Evolutionary conservation across 116 monocot genomes (phyloP), one percentile per base, ranked within the genome.

Genomic region (Cymodocea nodosa): DNA sequence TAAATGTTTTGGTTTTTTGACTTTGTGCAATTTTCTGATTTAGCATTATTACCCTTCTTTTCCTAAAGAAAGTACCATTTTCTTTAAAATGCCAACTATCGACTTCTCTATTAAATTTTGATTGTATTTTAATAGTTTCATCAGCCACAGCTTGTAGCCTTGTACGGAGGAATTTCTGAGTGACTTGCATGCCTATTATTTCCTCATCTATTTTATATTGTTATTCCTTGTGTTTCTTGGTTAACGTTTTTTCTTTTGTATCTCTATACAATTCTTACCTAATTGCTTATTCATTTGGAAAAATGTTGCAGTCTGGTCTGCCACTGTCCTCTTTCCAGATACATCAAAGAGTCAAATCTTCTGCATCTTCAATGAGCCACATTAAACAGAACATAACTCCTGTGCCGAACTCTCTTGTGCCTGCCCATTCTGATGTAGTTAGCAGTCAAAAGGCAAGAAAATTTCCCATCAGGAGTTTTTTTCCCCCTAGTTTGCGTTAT

Each of bases 261-360:
- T 16, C 35, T 62, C 40, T 36, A 18, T n/a, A 6, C 35, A 16
- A 8, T 18, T 35, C 15, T 35, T 39, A 39, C 14, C 37, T 62
- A 7, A 37, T 40, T 62, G 18, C 18, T 37, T n/a, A 60, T 62
- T n/a, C 39, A 37, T 39, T 36, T 0, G 10, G 7, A 18, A 35
- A 40, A 37, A n/a, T n/a, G 2, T 62, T 62, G 62, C 62, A 18
- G 16, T 36, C 62, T 22, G 40, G 6, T 35, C 15, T 16, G 35
- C 36, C 40, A n/a, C n/a, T 11, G 18, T 62, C 62, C 74, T 73
- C 78, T 63, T 69, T 77, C 18, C 84, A 84, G 60, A 50, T 65
- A n/a, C 86, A 86, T 22, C 85, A 78, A 63, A 89, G 79, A 56
- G 35, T 76, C 25, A 97, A 91, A 70, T 13, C 68, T 24, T 36